phyloP scores from a whole-genome alignment of 305 asterid species.

The Solanum hybrid region DNA sequence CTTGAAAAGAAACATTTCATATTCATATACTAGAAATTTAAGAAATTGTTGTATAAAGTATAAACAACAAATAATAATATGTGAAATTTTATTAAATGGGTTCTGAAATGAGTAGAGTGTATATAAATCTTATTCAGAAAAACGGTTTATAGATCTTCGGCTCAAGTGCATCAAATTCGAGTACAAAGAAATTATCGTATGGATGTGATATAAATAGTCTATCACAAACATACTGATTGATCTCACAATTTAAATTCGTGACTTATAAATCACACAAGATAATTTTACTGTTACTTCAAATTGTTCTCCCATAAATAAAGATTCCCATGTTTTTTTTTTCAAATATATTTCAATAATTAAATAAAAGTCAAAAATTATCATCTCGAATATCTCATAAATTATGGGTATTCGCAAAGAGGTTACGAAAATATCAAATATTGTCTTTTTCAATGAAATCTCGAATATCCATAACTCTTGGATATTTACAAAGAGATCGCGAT shows the following conservation, averaged over 20 bases:
- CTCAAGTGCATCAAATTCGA: no score
- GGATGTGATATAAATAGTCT: not conserved
- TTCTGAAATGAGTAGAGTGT: no score
- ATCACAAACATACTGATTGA: not conserved
- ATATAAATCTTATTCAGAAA: no score
- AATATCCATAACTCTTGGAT: not conserved
- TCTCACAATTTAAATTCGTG: not conserved
- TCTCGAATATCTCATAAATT: not conserved
- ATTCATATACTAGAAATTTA: not conserved
- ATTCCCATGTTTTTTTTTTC: not conserved
- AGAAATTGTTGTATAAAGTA: not conserved
- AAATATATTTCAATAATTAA: not conserved
- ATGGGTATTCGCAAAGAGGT: not conserved
- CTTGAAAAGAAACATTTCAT: not conserved
- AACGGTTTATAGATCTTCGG: no score
- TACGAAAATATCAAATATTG: no score
- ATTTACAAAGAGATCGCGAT: not conserved
- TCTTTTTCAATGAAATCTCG: no score
- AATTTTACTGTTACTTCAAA: not conserved
- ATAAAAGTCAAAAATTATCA: not conserved
- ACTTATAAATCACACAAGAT: not conserved
- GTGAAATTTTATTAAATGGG: not conserved
- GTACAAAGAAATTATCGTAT: not conserved
- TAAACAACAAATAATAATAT: not conserved
- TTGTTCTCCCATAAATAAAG: accelerated